Conservation (phyloP, 2,329 filamentous ascomycete species). For the Alternaria burnsii region DNA sequence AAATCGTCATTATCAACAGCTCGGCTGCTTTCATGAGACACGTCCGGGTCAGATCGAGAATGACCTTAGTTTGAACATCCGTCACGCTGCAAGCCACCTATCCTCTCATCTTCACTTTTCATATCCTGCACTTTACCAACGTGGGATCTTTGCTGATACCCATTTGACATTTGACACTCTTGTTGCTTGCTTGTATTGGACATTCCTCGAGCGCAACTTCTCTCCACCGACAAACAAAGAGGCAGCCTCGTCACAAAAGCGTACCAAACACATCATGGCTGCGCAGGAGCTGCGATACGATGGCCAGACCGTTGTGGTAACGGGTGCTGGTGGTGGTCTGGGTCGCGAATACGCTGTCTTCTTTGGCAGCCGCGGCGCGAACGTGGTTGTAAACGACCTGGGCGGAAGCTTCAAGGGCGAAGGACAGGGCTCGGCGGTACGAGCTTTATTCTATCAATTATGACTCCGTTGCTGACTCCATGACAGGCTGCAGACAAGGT, state of each 20-base stretch:
- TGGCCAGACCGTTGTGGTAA: conserved; percentile 88
- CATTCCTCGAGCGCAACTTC: conserved; percentile 14
- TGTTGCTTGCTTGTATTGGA: conserved; percentile 5
- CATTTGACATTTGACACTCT: conserved; percentile 10
- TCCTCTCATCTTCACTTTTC: conserved; percentile 8
- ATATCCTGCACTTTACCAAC: conserved; percentile 2
- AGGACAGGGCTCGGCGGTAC: conserved; percentile 84
- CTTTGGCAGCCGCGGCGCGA: conserved; percentile 90
- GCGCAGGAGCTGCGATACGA: conserved; percentile 75
- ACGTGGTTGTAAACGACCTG: conserved; percentile 95
- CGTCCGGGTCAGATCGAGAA: conserved; percentile 14
- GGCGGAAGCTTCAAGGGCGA: conserved; percentile 94
- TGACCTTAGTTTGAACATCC: conserved; percentile 8
- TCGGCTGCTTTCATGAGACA: conserved; percentile 24
- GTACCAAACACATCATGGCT: conserved; percentile 39
- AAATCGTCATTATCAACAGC: conserved; percentile 17
- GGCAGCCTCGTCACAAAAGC: conserved; percentile 4
- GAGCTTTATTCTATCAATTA: conserved; percentile 23
- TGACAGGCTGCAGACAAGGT: conserved; percentile 80
- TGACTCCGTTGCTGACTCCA: conserved; percentile 17
- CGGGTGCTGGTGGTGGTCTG: conserved; percentile 82
- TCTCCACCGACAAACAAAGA: conserved; percentile 13
- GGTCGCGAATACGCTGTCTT: conserved; percentile 86
- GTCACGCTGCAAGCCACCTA: conserved; percentile 10
- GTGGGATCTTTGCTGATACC: conserved; percentile 32